Evolutionary conservation across 179 eudicot species (phyloP).

Genomic region (Nepenthes alata): DNA sequence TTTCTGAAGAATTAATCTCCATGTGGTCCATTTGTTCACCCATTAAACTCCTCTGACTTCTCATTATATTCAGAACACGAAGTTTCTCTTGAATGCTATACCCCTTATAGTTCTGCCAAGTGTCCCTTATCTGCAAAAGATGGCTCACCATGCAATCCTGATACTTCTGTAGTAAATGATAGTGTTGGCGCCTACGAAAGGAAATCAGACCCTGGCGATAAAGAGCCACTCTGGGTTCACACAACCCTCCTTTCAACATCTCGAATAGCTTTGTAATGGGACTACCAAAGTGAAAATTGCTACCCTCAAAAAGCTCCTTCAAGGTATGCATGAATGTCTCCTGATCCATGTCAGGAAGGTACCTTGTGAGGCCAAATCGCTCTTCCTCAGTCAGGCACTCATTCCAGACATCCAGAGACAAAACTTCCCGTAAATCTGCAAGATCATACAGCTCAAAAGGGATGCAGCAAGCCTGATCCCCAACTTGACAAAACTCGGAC

Average conservation of each 20-base stretch:
- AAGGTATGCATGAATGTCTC: constrained; percentile 60
- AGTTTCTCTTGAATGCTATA: constrained; percentile 92
- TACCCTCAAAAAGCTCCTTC: constrained; percentile 81
- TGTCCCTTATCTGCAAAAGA: constrained; percentile 63
- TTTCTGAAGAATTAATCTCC: constrained; percentile 58
- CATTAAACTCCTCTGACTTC: constrained; percentile 68
- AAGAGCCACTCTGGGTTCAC: constrained; percentile 88
- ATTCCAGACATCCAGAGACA: constrained; percentile 92
- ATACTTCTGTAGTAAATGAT: constrained; percentile 56
- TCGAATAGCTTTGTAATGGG: constrained; percentile 53
- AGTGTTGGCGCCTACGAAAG: constrained; percentile 64
- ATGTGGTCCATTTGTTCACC: constrained; percentile 56
- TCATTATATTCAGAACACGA: constrained; percentile 60
- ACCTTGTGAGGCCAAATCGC: constrained; percentile 58
- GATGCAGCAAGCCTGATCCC: constrained; percentile 73
- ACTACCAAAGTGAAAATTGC: constrained; percentile 73
- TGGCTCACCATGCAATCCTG: constrained; percentile 66
- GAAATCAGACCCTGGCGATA: constrained; percentile 71
- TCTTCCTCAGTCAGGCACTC: constrained; percentile 81
- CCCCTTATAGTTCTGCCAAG: constrained; percentile 70
- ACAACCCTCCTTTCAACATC: constrained; percentile 87
- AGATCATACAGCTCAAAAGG: constrained; percentile 86
- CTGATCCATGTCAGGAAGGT: constrained; percentile 92
- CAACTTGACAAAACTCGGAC: constrained; percentile 85
- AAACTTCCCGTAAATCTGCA: constrained; percentile 46